These are phyloP conservation scores for Kwoniella sp. DNA, from an alignment of 768 basidiomycete genomes.

Conservation along the genomic window DNA sequence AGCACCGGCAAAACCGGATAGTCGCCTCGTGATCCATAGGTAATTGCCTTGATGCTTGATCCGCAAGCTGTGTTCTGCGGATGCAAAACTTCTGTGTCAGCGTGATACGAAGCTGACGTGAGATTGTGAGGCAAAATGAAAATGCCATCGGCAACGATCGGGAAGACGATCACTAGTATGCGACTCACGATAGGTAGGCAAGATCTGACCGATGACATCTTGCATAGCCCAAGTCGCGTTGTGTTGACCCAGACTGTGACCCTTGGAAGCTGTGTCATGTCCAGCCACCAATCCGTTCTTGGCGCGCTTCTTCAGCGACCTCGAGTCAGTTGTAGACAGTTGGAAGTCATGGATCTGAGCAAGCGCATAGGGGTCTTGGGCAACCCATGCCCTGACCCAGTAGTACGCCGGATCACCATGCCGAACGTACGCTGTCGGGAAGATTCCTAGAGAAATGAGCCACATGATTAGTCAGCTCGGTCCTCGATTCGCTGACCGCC, in stretches of 20 bases:
- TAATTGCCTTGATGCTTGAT: conserved; percentile 30
- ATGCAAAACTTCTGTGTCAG: not conserved
- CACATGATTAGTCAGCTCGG: no score
- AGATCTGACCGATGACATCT: conserved; percentile 36
- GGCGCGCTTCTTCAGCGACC: conserved; percentile 15
- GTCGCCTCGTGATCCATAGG: conserved; percentile 29
- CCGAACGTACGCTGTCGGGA: conserved; percentile 38
- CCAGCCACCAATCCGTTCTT: conserved; percentile 16
- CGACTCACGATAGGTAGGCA: conserved; percentile 34
- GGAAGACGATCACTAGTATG: not conserved
- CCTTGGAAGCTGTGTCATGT: not conserved
- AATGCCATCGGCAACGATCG: not conserved
- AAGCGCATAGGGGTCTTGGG: conserved; percentile 39
- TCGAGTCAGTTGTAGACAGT: conserved; percentile 29
- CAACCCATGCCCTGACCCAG: conserved; percentile 42
- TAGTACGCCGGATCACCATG: conserved; percentile 30
- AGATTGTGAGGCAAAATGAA: no score
- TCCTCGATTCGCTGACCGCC: no score
- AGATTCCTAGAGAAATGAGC: conserved; percentile 23
- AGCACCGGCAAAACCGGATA: conserved; percentile 11
- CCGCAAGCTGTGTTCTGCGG: conserved; percentile 16
- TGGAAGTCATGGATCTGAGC: conserved; percentile 36
- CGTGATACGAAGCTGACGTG: not conserved
- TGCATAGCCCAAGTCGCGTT: conserved; percentile 28
- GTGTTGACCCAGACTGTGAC: conserved; percentile 10